Evolutionary conservation across 2,329 filamentous ascomycete genomes (phyloP).

Genomic region (Coniochaeta hoffmannii): DNA sequence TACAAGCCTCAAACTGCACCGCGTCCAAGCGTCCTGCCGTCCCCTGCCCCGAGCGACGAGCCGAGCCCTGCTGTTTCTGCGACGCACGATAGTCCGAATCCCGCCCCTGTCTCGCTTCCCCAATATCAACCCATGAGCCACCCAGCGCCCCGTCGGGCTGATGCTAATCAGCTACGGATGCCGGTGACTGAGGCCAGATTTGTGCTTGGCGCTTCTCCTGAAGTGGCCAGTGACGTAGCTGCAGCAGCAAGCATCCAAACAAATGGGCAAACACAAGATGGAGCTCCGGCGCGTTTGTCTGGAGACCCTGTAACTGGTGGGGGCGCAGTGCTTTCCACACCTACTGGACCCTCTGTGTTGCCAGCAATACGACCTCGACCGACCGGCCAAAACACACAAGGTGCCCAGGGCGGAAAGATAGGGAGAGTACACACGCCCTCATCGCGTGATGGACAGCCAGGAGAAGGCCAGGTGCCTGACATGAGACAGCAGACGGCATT

Average conservation of each 20-base stretch:
- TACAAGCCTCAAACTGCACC: background rate
- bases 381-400: background rate
- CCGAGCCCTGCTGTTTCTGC: slow-evolving; percentile 36
- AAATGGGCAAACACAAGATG: background rate
- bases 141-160: background rate
- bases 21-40: slow-evolving; percentile 33
- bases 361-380: background rate
- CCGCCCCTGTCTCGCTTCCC: slow-evolving; percentile 18
- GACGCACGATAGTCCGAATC: slow-evolving; percentile 25
- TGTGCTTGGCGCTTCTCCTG: slow-evolving; percentile 6
- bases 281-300: background rate
- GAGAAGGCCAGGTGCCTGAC: background rate
- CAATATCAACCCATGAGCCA: slow-evolving; percentile 17
- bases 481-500: background rate
- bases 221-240: background rate
- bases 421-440: background rate
- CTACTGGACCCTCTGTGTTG: background rate
- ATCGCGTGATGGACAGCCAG: background rate
- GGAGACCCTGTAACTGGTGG: background rate
- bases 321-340: background rate
- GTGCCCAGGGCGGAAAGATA: background rate
- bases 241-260: background rate
- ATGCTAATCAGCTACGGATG: background rate
- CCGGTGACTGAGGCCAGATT: slow-evolving; percentile 20
- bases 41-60: slow-evolving; percentile 57